Evolutionary conservation across 371 early-diverging fungal species (phyloP), one percentile per base, ranked within the genome.

Genomic region (Mortierella sp.): DNA sequence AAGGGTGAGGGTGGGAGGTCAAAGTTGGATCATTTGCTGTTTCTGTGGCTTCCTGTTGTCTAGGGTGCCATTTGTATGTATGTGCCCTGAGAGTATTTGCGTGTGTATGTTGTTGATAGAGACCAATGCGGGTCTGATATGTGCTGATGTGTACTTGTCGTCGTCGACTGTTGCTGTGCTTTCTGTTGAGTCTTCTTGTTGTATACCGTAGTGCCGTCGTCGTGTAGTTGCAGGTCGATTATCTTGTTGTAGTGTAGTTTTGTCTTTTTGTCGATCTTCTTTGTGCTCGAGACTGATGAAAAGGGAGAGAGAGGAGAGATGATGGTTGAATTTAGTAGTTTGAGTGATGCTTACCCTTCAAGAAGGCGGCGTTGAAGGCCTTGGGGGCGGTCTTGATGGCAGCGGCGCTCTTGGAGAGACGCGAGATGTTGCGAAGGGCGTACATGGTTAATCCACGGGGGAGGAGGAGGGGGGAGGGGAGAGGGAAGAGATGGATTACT

Each of bases 281-380:
- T n/a, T n/a, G n/a, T n/a, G n/a, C n/a, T n/a, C n/a, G n/a, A n/a
- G n/a, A n/a, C n/a, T n/a, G n/a, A n/a, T n/a, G n/a, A n/a, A 45
- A 24, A 9, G 37, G 5, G 34, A 37, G 47, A 66, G 24, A 31
- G 19, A 47, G 13, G 14, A 22, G 24, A 22, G 66, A 43, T 7
- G 68, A 68, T 34, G 40, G 40, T 26, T 22, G 29, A 24, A 55
- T 9, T 14, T 4, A 31, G 31, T 2, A 31, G 31, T 16, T 6
- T 8, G 41, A 34, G 14, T 24, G 31, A 44, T 22, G 45, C 82
- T 81, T 81, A 81, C 82, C 77, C 82, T 81, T 81, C 74, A 81
- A 74, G 77, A 71, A 81, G 74, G 82, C 82, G 82, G 82, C 82
- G 77, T 77, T 77, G 77, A 81, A 81, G 61, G 82, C 82, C 82